Evolutionary conservation across 164 flowering plant species (phyloP).

Genomic region (grape (Vitis vinifera)): DNA sequence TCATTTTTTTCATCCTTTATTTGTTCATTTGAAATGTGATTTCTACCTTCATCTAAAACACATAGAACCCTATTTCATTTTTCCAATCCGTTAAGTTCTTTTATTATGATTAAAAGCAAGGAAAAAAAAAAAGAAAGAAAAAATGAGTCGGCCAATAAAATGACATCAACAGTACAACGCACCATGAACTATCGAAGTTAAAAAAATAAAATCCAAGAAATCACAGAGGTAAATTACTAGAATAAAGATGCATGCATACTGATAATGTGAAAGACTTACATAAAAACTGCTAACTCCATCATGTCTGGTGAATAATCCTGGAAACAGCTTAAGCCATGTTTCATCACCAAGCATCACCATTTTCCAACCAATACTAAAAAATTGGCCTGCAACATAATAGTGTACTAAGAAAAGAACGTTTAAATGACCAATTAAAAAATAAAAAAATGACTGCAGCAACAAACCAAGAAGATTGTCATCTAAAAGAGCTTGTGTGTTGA

Average conservation of each 20-base stretch:
- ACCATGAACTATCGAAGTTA: background rate
- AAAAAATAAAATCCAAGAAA: background rate
- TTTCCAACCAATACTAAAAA: constrained; percentile 70
- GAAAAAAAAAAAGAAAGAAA: no score
- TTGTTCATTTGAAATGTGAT: no score
- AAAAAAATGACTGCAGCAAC: constrained; percentile 20
- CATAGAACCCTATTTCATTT: no score
- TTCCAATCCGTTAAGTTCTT: no score
- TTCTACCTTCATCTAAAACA: no score
- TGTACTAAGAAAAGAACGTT: background rate
- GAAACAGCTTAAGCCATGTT: constrained; percentile 98
- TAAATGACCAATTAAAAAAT: background rate
- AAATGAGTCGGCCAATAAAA: no score
- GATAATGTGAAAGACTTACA: constrained; percentile 43
- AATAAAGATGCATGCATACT: background rate
- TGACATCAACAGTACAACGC: no score
- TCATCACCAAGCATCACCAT: constrained; percentile 98
- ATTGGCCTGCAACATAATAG: constrained; percentile 53
- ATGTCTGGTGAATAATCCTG: constrained; percentile 68
- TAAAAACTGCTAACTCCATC: constrained; percentile 97
- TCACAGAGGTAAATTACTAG: background rate
- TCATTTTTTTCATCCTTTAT: no score
- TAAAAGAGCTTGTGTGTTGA: constrained; percentile 82
- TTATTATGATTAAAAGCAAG: no score
- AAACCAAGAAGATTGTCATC: constrained; percentile 94